Conservation (phyloP, 768 basidiomycete genomes). For the Daedalea quercina region DNA sequence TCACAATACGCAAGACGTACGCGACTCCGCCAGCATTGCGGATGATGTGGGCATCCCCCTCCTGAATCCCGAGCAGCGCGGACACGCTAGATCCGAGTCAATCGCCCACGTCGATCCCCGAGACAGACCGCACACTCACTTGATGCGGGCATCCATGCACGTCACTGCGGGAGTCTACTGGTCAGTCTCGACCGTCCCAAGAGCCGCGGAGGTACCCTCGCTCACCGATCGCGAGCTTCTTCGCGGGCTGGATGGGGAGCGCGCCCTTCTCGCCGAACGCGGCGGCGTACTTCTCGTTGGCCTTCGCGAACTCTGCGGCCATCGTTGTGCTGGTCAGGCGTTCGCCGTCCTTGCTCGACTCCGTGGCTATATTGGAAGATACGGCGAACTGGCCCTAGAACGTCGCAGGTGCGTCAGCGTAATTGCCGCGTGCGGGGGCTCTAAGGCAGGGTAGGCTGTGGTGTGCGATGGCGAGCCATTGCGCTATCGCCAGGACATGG, state of each 20-base stretch:
- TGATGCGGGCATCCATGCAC: constrained; percentile 72
- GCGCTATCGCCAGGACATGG: background rate
- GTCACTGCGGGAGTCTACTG: constrained; percentile 34
- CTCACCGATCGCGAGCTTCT: constrained; percentile 33
- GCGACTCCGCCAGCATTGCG: constrained; percentile 67
- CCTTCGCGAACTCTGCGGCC: constrained; percentile 28
- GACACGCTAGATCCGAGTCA: constrained; percentile 35
- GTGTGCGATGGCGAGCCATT: background rate
- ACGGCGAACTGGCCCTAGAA: background rate
- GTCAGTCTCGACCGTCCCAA: background rate
- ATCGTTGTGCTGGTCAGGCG: constrained; percentile 7
- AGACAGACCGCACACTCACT: constrained; percentile 30
- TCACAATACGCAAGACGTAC: constrained; percentile 29
- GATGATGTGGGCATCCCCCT: constrained; percentile 69
- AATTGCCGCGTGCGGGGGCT: background rate
- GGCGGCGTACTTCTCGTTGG: constrained; percentile 40
- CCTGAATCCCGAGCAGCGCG: constrained; percentile 50
- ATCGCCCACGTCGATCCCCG: background rate
- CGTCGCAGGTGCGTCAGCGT: background rate
- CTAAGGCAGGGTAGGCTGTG: background rate
- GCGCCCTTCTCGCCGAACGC: constrained; percentile 38
- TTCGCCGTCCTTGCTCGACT: background rate
- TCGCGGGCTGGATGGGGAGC: constrained; percentile 35
- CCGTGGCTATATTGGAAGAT: background rate
- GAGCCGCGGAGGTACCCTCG: background rate